Evolutionary conservation across 139 green algal species (phyloP), one percentile per base, ranked within the genome.

Genomic region (Astrephomene gubernaculifera): DNA sequence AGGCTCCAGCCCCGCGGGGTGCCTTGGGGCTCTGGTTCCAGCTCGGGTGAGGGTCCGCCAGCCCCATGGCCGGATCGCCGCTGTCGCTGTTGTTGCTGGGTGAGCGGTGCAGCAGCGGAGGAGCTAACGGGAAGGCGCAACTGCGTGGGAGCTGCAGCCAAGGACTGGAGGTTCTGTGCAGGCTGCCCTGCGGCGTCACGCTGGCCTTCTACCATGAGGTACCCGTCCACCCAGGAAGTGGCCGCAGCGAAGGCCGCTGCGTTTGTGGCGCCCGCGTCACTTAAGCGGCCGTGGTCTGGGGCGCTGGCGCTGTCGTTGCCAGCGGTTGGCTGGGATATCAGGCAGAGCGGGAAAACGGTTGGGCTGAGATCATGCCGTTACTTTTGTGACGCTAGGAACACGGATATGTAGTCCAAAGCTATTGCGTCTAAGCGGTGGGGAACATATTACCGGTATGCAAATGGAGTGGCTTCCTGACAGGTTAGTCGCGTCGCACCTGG

Each of bases 131-230:
- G 70, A 5, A 78, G 41, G 70, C 3, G 41, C 25, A 21, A 25
- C 36, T 52, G 35, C 35, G 19, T 9, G 8, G 39, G 19, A 76
- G 39, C 38, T 35, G 21, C 25, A n/a, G n/a, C n/a, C n/a, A n/a
- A n/a, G n/a, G n/a, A n/a, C n/a, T n/a, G n/a, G n/a, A n/a, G n/a
- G n/a, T n/a, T n/a, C n/a, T n/a, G n/a, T 57, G 39, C 19, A n/a
- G 7, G 41, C 33, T 68, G 49, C 45, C 19, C 31, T 2, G 31
- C 31, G 19, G 54, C 39, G 31, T 81, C 53, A 0, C 25, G 57
- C 54, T 82, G 57, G 38, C n/a, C n/a, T n/a, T 82, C 75, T 1
- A 82, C 75, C 38, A 82, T 25, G 4, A 82, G 75, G 38, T 71
- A 82, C n/a, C 71, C 75, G 14, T 82, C 75, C 2, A 70, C 57